These are phyloP conservation scores for Flaveria bidentis DNA, from an alignment of 129 eudicot species.

Conservation along the genomic window DNA sequence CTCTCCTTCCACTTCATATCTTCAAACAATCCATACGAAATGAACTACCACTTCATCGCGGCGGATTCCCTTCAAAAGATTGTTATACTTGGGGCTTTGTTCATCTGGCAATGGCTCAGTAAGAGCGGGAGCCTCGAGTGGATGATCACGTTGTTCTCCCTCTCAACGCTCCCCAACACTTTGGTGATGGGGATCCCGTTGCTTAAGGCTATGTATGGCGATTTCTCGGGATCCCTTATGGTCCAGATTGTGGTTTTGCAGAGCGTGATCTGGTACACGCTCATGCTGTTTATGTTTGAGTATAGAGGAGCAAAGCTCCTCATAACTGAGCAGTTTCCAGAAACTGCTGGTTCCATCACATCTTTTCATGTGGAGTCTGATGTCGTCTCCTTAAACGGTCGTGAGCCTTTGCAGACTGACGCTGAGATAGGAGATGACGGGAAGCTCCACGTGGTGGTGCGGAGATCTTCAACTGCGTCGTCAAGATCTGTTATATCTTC, in stretches of 20 bases:
- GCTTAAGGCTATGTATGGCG: slow-evolving; percentile 91
- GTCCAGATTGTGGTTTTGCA: slow-evolving; percentile 92
- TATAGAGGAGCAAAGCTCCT: slow-evolving; percentile 80
- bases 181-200: slow-evolving; percentile 95
- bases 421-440: slow-evolving; percentile 94
- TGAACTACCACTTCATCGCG: slow-evolving; percentile 90
- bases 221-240: slow-evolving; percentile 79
- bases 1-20: slow-evolving; percentile 97
- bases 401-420: slow-evolving; percentile 87
- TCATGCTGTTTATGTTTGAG: slow-evolving; percentile 87
- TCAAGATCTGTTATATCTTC: slow-evolving; percentile 63
- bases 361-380: slow-evolving; percentile 89
- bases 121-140: slow-evolving; percentile 77
- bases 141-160: slow-evolving; percentile 89
- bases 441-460: slow-evolving; percentile 79
- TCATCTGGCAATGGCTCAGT: slow-evolving; percentile 69
- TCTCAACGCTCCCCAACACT: slow-evolving; percentile 89
- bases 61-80: slow-evolving; percentile 84
- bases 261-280: slow-evolving; percentile 91
- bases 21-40: slow-evolving; percentile 65
- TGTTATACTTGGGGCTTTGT: slow-evolving; percentile 65
- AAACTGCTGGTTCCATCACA: slow-evolving; percentile 78
- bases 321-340: slow-evolving; percentile 85
- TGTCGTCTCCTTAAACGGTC: slow-evolving; percentile 78
- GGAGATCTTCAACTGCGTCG: slow-evolving; percentile 65